Evolutionary conservation across 2,329 filamentous ascomycete species (phyloP).

Genomic region (Falciphora oryzae): DNA sequence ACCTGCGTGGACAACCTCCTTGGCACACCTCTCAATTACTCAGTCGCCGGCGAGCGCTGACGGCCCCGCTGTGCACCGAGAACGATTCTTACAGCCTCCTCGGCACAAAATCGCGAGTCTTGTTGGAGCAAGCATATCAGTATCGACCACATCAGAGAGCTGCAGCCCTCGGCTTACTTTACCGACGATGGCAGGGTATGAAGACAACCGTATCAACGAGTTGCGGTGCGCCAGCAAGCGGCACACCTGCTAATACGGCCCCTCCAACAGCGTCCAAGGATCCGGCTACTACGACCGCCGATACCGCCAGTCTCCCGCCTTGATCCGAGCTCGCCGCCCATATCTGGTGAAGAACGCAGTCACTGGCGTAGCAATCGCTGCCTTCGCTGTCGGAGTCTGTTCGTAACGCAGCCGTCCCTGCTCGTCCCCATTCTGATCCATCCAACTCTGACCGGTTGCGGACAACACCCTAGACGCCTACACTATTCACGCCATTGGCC

Average conservation of each 20-base stretch:
- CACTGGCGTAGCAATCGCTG: slow-evolving; percentile 69
- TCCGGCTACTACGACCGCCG: slow-evolving; percentile 86
- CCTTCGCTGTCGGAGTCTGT: slow-evolving; percentile 84
- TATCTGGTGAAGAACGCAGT: slow-evolving; percentile 85
- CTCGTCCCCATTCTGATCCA: neutral
- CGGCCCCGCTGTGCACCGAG: neutral
- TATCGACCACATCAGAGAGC: neutral
- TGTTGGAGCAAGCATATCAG: too few relatives aligned
- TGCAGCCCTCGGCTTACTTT: neutral
- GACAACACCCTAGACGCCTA: slow-evolving; percentile 41
- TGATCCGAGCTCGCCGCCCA: slow-evolving; percentile 85
- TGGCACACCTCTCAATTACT: neutral
- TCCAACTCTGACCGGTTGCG: slow-evolving; percentile 1
- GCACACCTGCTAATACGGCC: neutral
- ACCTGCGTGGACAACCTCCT: neutral
- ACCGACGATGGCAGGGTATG: slow-evolving; percentile 10
- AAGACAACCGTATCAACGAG: neutral
- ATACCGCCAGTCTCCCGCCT: slow-evolving; percentile 78
- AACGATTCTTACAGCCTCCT: neutral
- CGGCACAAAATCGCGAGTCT: neutral
- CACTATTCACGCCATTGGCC: slow-evolving; percentile 77
- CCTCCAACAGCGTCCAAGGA: slow-evolving; percentile 34
- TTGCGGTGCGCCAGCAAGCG: neutral
- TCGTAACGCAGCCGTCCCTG: slow-evolving; percentile 29
- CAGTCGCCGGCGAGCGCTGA: neutral